Base-by-base conservation (phyloP, 495 filamentous ascomycete genomes). In the Penicillium subrubescens region DNA sequence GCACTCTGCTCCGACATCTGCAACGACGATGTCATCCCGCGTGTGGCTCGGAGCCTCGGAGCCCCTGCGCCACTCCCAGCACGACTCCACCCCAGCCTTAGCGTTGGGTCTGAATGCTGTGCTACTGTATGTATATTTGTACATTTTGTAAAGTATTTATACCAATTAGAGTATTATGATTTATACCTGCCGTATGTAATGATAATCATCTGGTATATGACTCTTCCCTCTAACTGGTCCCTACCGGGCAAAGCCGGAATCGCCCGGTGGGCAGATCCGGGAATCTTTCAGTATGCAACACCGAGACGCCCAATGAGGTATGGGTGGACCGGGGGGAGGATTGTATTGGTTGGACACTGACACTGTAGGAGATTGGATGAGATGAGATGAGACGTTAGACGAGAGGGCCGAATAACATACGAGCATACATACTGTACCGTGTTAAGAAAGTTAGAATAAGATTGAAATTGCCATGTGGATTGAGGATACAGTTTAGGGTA, bases 1-100 rank as follows among this genome's bases (percentile, higher is more conserved):
- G 70, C 67, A 72, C 56, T 61, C 56, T 72, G 64, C 70, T 72
- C 70, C 70, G 70, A 58, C 31, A 27, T 48, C 31, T 64, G 66
- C 62, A 54, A 19, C 19, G 55, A 65, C 57, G 59, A 68, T 68
- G 70, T 68, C 63, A 68, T 72, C 67, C 63, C 66, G 66, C 66
- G 37, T 63, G 67, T 65, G 64, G 64, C 67, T 69, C 69, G 55
- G 41, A 65, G 54, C 59, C 67, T 69, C 69, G 55, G 41, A 63
- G 54, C 59, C 61, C 67, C 63, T 69, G 66, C 66, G 69, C 69
- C 67, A 69, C 69, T 58, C 39, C 31, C 31, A 62, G 60, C 25
- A 11, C 27, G n/a, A 37, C 39, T 19, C 41, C n/a, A 29, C 25
- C 46, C 56, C 52, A 57, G 61, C 60, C 67, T 64, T 64, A 69